A percentile compares a stretch with the other conserved stretches of the same genome.
These are phyloP conservation scores for Lojkania enalia DNA, from an alignment of 2,329 filamentous ascomycete genomes.

Conservation along the genomic window DNA sequence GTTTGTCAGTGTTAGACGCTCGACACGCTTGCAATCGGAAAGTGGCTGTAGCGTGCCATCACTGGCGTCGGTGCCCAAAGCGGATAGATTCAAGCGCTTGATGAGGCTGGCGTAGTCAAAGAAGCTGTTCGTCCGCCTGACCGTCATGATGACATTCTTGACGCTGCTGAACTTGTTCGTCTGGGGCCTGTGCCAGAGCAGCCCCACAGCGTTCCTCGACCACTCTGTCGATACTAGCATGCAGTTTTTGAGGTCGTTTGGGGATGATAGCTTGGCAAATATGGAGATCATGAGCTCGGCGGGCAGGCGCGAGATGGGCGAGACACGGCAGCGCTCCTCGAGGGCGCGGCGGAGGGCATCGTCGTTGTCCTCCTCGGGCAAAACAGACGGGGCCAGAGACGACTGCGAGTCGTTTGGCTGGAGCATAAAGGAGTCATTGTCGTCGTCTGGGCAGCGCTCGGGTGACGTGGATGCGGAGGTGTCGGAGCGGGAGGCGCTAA, in stretches of 20 bases:
- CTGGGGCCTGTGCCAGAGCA: constrained; percentile 91
- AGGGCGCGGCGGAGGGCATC: constrained; percentile 59
- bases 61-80: constrained; percentile 74
- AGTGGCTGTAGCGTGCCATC: constrained; percentile 88
- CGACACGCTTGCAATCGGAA: constrained; percentile 82
- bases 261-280: constrained; percentile 78
- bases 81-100: constrained; percentile 86
- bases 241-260: constrained; percentile 79
- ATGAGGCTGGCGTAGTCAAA: constrained; percentile 91
- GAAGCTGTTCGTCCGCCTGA: constrained; percentile 72
- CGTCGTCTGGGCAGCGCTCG: constrained; percentile 77
- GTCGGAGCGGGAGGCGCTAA: constrained; percentile 44
- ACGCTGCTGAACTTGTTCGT: constrained; percentile 87
- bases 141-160: constrained; percentile 76
- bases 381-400: constrained; percentile 78
- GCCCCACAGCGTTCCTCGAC: constrained; percentile 88
- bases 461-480: constrained; percentile 75
- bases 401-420: constrained; percentile 89
- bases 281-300: constrained; percentile 94
- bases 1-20: constrained; percentile 89
- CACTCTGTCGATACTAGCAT: constrained; percentile 95
- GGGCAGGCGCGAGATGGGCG: constrained; percentile 83
- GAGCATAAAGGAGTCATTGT: constrained; percentile 88
- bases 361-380: constrained; percentile 77
- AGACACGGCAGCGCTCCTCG: constrained; percentile 67